phyloP scores from a whole-genome alignment of 768 basidiomycete genomes.

The Gymnopilus dilepis region DNA sequence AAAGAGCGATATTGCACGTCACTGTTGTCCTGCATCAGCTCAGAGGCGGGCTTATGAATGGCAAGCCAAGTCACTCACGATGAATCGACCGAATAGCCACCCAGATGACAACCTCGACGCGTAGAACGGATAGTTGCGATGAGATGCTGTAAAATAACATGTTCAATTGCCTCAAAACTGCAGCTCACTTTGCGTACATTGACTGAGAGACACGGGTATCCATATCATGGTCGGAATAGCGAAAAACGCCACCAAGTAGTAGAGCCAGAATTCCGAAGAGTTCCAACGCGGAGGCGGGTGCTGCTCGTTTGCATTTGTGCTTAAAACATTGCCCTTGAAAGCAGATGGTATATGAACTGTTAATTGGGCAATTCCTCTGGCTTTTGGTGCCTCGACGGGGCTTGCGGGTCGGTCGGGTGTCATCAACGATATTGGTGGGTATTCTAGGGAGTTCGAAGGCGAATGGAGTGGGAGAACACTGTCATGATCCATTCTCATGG shows the following conservation, averaged over 20 bases:
- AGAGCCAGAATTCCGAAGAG: constrained; percentile 81
- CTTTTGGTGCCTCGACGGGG: constrained; percentile 12
- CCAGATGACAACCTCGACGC: constrained; percentile 63
- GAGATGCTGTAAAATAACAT: constrained; percentile 51
- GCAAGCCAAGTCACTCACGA: constrained; percentile 58
- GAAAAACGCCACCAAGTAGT: constrained; percentile 62
- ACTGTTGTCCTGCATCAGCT: constrained; percentile 76
- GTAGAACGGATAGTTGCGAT: constrained; percentile 77
- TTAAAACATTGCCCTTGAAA: constrained; percentile 19
- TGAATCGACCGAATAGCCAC: constrained; percentile 81
- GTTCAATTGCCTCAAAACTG: neutral
- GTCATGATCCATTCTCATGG: constrained; percentile 16
- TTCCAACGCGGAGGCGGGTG: constrained; percentile 64
- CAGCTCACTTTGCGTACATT: constrained; percentile 56
- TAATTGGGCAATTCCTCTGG: constrained; percentile 28
- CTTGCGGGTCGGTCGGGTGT: constrained; percentile 2
- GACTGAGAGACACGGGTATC: constrained; percentile 76
- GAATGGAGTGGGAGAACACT: constrained; percentile 18
- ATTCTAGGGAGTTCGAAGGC: constrained; percentile 6
- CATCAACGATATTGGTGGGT: constrained; percentile 6
- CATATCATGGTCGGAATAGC: constrained; percentile 78
- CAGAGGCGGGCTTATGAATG: constrained; percentile 3
- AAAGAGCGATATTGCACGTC: constrained; percentile 92
- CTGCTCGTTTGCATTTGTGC: neutral
- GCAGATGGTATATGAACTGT: constrained; percentile 33